phyloP scores from a whole-genome alignment of 768 basidiomycete species.

The Boletus rufocinnamomeus region DNA sequence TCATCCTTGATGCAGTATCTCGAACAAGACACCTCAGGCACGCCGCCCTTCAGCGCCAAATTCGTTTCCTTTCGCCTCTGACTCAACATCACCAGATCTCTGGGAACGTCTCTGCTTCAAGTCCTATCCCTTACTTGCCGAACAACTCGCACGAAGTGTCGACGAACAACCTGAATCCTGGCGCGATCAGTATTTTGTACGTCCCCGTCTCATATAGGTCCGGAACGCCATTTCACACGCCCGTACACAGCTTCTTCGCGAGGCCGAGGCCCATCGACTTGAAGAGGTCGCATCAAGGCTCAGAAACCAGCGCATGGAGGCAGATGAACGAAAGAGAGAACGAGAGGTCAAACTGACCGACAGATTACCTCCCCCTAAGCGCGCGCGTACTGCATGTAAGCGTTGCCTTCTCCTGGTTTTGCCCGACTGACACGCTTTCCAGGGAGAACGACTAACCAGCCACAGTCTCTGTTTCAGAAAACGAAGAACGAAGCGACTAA shows the following conservation, averaged over 20 bases:
- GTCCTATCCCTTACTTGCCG: conserved; percentile 55
- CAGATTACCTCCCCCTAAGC: conserved; percentile 65
- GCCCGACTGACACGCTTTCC: conserved; percentile 14
- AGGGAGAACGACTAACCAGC: conserved; percentile 45
- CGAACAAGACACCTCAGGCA: conserved; percentile 56
- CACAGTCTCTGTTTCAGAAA: conserved; percentile 78
- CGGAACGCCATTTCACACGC: conserved; percentile 8
- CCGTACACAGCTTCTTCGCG: conserved; percentile 49
- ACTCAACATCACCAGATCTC: conserved; percentile 47
- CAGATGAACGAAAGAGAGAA: conserved; percentile 74
- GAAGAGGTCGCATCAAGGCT: conserved; percentile 64
- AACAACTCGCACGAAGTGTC: conserved; percentile 45
- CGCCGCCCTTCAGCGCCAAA: conserved; percentile 10
- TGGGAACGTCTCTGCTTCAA: conserved; percentile 68
- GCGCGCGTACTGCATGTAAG: conserved; percentile 60
- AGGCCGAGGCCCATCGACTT: conserved; percentile 61
- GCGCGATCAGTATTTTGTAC: conserved; percentile 69
- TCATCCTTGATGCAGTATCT: conserved; percentile 46
- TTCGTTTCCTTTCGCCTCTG: conserved; percentile 3
- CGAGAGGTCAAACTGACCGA: conserved; percentile 76
- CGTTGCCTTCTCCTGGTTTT: conserved; percentile 1
- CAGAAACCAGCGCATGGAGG: conserved; percentile 66
- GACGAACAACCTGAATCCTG: conserved; percentile 58
- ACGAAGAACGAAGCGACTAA: conserved; percentile 70
- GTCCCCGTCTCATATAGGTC: conserved; percentile 26